Conservation (phyloP, 139 green algal species). For the Chlorella ohadii region DNA sequence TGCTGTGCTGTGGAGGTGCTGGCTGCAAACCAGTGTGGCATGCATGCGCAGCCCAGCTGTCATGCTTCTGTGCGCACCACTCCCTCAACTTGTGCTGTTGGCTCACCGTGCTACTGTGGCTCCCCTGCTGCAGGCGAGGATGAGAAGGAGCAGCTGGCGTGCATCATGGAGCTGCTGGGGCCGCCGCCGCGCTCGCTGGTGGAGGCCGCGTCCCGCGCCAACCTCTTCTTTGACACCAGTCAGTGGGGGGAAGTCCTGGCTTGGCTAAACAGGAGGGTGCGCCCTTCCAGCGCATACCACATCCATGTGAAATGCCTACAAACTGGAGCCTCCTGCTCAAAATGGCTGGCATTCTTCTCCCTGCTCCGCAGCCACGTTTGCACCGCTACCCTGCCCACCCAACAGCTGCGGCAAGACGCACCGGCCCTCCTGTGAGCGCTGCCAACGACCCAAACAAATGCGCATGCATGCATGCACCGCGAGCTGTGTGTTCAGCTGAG, state of each 20-base stretch:
- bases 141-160: slow-evolving; percentile 91
- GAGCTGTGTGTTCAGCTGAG: background rate
- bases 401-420: slow-evolving; percentile 27
- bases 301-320: too few relatives aligned
- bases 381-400: background rate
- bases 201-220: slow-evolving; percentile 60
- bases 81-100: too few relatives aligned
- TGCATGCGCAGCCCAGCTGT: too few relatives aligned
- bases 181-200: slow-evolving; percentile 72
- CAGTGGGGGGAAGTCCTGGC: background rate
- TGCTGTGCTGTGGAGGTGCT: slow-evolving; percentile 29
- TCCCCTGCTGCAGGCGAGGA: slow-evolving; percentile 42
- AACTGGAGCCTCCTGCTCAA: too few relatives aligned
- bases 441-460: too few relatives aligned
- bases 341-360: too few relatives aligned
- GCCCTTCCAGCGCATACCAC: too few relatives aligned
- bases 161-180: slow-evolving; percentile 91
- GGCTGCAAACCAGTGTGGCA: too few relatives aligned
- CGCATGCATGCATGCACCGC: background rate
- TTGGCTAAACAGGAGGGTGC: too few relatives aligned
- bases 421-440: background rate
- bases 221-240: slow-evolving; percentile 80
- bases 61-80: too few relatives aligned
- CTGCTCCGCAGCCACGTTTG: background rate
- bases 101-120: too few relatives aligned